Evolutionary conservation across 306 rosid genomes (phyloP).

Genomic region (Cicer cuneatum): DNA sequence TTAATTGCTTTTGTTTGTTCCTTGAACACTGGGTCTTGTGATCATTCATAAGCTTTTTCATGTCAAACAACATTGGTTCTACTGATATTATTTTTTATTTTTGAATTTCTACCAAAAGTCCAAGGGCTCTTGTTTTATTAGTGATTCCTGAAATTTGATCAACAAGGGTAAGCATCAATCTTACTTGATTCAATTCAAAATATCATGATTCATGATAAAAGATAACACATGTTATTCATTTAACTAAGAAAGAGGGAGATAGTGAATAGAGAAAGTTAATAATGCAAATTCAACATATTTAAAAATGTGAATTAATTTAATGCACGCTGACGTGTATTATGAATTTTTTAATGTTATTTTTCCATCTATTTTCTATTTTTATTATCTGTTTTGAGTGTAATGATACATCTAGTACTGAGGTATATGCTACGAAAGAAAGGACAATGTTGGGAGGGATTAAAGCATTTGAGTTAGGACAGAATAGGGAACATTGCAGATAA

Average conservation of each 20-base stretch:
- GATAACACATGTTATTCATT: not conserved
- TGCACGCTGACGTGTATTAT: too few relatives aligned
- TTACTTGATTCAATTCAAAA: not conserved
- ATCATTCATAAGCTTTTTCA: slow-evolving; percentile 7
- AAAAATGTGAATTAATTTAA: too few relatives aligned
- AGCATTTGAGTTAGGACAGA: not conserved
- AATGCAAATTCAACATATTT: too few relatives aligned
- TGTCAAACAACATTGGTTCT: not conserved
- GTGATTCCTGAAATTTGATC: not conserved
- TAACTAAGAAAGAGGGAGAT: not conserved
- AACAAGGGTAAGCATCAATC: not conserved
- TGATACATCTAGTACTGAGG: not conserved
- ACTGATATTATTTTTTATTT: not conserved
- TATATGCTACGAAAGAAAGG: not conserved
- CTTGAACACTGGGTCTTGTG: slow-evolving; percentile 8
- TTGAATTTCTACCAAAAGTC: slow-evolving; percentile 8
- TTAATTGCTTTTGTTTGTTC: not conserved
- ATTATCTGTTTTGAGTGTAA: not conserved
- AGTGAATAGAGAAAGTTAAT: not conserved
- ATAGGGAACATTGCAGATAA: not conserved
- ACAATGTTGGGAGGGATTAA: not conserved
- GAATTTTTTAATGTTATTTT: not conserved
- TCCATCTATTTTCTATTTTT: not conserved
- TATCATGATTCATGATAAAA: not conserved
- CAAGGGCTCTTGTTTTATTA: not conserved